Evolutionary conservation across 768 basidiomycete species (phyloP).

Genomic region (Leccinum subgranulosum): DNA sequence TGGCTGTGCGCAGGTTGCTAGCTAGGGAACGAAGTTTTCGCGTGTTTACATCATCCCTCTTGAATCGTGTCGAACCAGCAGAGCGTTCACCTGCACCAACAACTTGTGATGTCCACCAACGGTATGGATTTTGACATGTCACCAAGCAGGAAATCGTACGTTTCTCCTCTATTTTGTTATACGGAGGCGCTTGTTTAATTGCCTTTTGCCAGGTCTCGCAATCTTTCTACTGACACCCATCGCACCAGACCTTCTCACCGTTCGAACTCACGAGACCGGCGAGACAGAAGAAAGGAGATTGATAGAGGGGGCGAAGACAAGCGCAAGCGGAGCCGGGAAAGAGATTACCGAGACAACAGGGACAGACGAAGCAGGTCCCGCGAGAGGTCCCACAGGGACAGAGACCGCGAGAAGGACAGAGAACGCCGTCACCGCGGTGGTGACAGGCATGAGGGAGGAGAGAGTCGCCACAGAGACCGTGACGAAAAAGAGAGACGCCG

Average conservation of each 20-base stretch:
- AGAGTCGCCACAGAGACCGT: constrained; percentile 51
- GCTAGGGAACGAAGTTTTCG: constrained; percentile 33
- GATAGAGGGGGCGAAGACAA: constrained; percentile 57
- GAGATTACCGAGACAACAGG: constrained; percentile 45
- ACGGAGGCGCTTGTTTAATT: constrained; percentile 2
- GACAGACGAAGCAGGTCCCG: constrained; percentile 48
- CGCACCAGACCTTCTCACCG: constrained; percentile 70
- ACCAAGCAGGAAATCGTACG: constrained; percentile 61
- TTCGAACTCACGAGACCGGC: constrained; percentile 61
- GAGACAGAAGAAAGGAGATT: constrained; percentile 42
- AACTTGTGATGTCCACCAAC: constrained; percentile 42
- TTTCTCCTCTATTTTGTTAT: constrained; percentile 15
- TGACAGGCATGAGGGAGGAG: constrained; percentile 47
- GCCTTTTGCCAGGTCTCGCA: constrained; percentile 50
- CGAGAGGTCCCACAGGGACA: constrained; percentile 45
- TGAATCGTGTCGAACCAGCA: constrained; percentile 11
- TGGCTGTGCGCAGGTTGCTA: constrained; percentile 24
- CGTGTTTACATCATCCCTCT: constrained; percentile 26
- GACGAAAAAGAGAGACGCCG: constrained; percentile 57
- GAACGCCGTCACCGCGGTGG: constrained; percentile 46
- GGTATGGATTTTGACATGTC: constrained; percentile 65
- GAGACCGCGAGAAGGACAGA: constrained; percentile 28
- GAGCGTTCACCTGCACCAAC: not conserved
- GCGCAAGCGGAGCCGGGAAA: constrained; percentile 62
- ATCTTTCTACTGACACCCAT: constrained; percentile 74